Evolutionary conservation across 768 basidiomycete species (phyloP), one percentile per base, ranked within the genome.

Genomic region (Leccinum ochraceum): DNA sequence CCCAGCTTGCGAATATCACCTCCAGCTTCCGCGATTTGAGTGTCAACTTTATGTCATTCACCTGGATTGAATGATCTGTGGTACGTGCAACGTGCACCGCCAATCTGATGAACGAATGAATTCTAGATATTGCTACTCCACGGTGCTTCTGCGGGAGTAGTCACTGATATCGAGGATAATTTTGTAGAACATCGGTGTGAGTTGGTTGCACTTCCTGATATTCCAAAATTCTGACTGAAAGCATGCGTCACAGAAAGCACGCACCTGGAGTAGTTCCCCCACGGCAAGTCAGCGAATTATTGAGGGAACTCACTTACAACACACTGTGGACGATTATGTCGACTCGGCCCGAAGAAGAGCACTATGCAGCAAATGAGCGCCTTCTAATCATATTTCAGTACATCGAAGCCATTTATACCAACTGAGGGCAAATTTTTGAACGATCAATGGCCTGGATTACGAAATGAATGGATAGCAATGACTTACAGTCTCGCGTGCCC

Each of bases 141-240:
- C 11, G 10, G 6, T 60, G 0, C 54, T 32, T 1, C 14, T 20
- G 28, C 10, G 16, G 11, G 24, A 17, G 11, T 9, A 20, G 13
- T 46, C 20, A 53, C 58, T 28, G 11, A 59, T 57, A 32, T 54
- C 53, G 50, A 42, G 10, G 22, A 59, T 57, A 10, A 9, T 28
- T 17, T 24, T 16, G 37, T 22, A 26, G 10, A 46, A 37, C 42
- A 37, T 7, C 6, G 5, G 8, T n/a, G 36, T 17, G 22, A 52
- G 22, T 24, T 53, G 49, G 1, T 53, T 48, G 1, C 51, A 14
- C 8, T 24, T 26, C 52, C 22, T 49, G 13, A 26, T 49, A 44
- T 14, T 34, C 5, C 32, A 39, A 36, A 16, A 13, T 28, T 17
- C 28, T 10, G 9, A 52, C 51, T 50, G 14, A 52, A 30, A 3